Percentiles rank a stretch among this genome's conserved stretches.
phyloP scores from a whole-genome alignment of 805 yeast species.

The Dipodascus geniculatus region DNA sequence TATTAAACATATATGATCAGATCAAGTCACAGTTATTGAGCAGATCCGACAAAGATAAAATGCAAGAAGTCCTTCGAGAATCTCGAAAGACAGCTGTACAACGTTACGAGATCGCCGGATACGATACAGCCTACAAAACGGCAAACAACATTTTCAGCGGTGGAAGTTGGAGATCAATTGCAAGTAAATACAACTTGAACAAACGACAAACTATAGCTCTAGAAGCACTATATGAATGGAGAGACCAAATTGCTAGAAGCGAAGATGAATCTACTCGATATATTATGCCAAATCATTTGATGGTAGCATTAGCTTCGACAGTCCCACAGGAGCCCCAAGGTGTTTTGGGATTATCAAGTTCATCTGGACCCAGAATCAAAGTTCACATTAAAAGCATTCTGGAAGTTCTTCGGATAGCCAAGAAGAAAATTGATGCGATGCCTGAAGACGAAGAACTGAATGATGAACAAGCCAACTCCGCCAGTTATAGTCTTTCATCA shows the following conservation, averaged over 20 bases:
- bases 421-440: background rate
- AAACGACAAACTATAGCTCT: conserved; percentile 41
- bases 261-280: conserved; percentile 78
- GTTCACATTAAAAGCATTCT: background rate
- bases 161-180: conserved; percentile 40
- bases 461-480: background rate
- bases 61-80: conserved; percentile 54
- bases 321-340: conserved; percentile 49
- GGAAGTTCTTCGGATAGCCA: background rate
- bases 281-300: conserved; percentile 70
- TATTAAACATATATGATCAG: conserved; percentile 67
- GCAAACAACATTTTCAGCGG: conserved; percentile 10
- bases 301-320: conserved; percentile 47
- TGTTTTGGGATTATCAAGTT: conserved; percentile 26
- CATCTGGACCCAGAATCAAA: background rate
- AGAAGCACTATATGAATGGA: conserved; percentile 62
- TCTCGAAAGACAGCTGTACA: conserved; percentile 72
- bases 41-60: conserved; percentile 27
- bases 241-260: conserved; percentile 63
- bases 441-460: background rate
- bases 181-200: conserved; percentile 56
- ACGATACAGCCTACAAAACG: conserved; percentile 31
- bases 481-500: background rate
- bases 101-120: conserved; percentile 71
- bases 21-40: conserved; percentile 52